These are phyloP conservation scores for Hanseniaspora sp. DNA, from an alignment of 1,139 yeast genomes.

Conservation along the genomic window DNA sequence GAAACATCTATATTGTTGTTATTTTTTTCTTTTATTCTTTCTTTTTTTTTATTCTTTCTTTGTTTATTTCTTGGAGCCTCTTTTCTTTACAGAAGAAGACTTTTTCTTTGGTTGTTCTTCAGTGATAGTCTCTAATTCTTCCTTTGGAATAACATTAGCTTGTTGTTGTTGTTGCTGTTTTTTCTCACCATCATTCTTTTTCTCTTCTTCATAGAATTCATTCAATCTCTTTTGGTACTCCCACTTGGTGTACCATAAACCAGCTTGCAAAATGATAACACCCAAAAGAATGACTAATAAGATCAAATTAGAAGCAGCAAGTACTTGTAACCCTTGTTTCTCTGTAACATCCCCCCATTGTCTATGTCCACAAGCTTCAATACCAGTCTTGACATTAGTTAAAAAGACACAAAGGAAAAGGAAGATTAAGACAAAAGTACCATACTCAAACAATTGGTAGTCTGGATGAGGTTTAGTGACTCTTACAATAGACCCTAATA, in stretches of 20 bases:
- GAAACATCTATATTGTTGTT: neutral
- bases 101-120: conserved; percentile 2
- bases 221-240: conserved; percentile 51
- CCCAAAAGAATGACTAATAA: conserved; percentile 62
- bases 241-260: conserved; percentile 80
- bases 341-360: conserved; percentile 91
- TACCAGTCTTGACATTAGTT: conserved; percentile 77
- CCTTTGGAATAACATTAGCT: conserved; percentile 7
- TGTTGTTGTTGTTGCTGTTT: conserved; percentile 14
- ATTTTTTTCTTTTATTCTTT: neutral
- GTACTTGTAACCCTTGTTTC: conserved; percentile 75
- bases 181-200: conserved; percentile 22
- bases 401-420: conserved; percentile 66
- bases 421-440: conserved; percentile 60
- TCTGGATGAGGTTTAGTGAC: conserved; percentile 78
- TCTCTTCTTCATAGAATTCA: conserved; percentile 40
- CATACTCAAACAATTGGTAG: conserved; percentile 79
- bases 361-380: conserved; percentile 55
- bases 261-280: conserved; percentile 70
- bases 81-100: neutral
- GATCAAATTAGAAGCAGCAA: conserved; percentile 82
- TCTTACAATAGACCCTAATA: conserved; percentile 59
- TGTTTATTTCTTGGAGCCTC: neutral
- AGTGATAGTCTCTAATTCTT: conserved; percentile 5
- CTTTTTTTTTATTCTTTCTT: neutral